Percentiles rank a stretch among this genome's conserved stretches.
Evolutionary conservation across 176 grass and related monocot genomes (phyloP).

Genomic region (Coix lacrymajobi): DNA sequence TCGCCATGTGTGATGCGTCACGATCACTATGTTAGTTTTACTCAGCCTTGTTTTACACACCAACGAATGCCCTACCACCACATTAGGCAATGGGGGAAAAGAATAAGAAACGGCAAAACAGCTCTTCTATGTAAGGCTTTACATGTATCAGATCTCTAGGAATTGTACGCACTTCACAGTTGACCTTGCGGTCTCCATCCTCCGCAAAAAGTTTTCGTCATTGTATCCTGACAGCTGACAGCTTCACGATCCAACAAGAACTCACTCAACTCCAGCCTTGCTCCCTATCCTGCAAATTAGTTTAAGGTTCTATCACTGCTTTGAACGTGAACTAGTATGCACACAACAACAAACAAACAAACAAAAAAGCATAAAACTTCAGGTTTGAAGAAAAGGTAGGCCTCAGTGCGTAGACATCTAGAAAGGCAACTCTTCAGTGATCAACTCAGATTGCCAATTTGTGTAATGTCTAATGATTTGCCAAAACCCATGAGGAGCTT

Average conservation of each 20-base stretch:
- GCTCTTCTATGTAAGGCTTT: slow-evolving; percentile 30
- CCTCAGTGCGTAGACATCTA: not conserved
- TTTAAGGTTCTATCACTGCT: slow-evolving; percentile 20
- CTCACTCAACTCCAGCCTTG: slow-evolving; percentile 48
- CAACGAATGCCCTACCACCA: slow-evolving; percentile 11
- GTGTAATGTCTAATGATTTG: not conserved
- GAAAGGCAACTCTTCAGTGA: not conserved
- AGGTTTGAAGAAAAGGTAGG: not conserved
- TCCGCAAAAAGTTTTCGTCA: not conserved
- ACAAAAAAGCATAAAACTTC: not conserved
- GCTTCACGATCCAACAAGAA: not conserved
- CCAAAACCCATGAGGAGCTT: slow-evolving; percentile 37
- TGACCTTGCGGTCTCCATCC: slow-evolving; percentile 17
- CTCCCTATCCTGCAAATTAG: slow-evolving; percentile 41
- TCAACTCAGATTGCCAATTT: not conserved
- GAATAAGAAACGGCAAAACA: not conserved
- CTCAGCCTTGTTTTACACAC: slow-evolving; percentile 1
- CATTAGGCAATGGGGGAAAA: slow-evolving; percentile 1
- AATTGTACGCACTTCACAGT: slow-evolving; percentile 32
- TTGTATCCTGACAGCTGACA: not conserved
- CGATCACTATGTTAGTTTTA: not conserved
- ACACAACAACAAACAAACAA: not conserved
- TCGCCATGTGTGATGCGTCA: not conserved
- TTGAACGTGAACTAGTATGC: not conserved
- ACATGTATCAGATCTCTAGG: slow-evolving; percentile 37